Evolutionary conservation across 1,284 basidiomycete genomes (phyloP).

Genomic region (Ceratobasidium sp.): DNA sequence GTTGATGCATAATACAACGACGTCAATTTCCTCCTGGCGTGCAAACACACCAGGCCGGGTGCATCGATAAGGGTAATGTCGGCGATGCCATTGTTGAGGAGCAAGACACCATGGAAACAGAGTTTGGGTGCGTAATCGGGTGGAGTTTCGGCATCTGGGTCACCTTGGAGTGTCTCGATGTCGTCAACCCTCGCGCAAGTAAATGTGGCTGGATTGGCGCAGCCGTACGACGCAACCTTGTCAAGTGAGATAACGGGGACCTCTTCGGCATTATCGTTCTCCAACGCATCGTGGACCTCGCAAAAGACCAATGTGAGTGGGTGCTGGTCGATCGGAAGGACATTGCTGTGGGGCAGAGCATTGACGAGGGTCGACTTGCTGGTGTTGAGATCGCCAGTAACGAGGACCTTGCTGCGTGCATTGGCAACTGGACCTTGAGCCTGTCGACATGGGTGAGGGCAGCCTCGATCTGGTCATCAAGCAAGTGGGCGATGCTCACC

Average conservation of each 20-base stretch:
- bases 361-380: slow-evolving; percentile 99
- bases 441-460: slow-evolving; percentile 86
- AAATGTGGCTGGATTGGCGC: slow-evolving; percentile 80
- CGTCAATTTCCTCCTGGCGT: slow-evolving; percentile 99
- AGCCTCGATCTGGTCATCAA: slow-evolving; percentile 86
- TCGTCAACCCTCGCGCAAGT: slow-evolving; percentile 73
- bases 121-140: slow-evolving; percentile 79
- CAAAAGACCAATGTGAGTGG: slow-evolving; percentile 98
- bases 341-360: slow-evolving; percentile 85
- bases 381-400: slow-evolving; percentile 98
- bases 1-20: slow-evolving; percentile 97
- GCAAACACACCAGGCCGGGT: slow-evolving; percentile 94
- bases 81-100: slow-evolving; percentile 95
- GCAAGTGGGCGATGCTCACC: slow-evolving; percentile 89
- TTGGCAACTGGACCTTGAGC: slow-evolving; percentile 88
- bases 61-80: slow-evolving; percentile 99
- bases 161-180: slow-evolving; percentile 79
- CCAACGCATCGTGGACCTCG: slow-evolving; percentile 93
- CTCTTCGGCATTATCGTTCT: slow-evolving; percentile 83
- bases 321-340: slow-evolving; percentile 98
- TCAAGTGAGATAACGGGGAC: slow-evolving; percentile 81
- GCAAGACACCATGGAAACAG: slow-evolving; percentile 80
- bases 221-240: slow-evolving; percentile 69
- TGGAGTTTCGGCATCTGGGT: slow-evolving; percentile 74
- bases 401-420: slow-evolving; percentile 94